Evolutionary conservation across 371 early-diverging fungal species (phyloP).

Genomic region (Vairimorpha necatrix): DNA sequence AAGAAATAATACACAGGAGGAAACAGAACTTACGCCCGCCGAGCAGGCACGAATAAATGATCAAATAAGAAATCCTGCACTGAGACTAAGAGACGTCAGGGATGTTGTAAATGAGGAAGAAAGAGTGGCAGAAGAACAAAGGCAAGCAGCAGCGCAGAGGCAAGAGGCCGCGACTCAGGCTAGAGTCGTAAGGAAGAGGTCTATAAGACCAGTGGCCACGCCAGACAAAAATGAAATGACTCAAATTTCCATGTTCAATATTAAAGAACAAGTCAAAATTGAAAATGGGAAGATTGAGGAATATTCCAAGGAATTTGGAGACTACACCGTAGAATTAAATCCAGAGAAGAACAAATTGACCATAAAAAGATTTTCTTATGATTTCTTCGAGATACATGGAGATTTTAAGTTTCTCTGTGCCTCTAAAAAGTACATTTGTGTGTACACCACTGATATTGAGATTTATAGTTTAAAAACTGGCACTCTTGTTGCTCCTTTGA

Average conservation of each 20-base stretch:
- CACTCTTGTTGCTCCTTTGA: slow-evolving; percentile 52
- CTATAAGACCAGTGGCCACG: neutral
- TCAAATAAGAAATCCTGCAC: no score
- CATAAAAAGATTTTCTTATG: slow-evolving; percentile 32
- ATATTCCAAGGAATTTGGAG: slow-evolving; percentile 22
- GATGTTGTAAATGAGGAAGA: no score
- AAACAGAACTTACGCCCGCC: no score
- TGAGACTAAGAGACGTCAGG: no score
- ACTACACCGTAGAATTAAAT: slow-evolving; percentile 38
- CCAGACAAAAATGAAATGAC: neutral
- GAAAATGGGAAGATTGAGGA: slow-evolving; percentile 2
- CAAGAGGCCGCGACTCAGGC: no score
- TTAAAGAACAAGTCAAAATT: slow-evolving; percentile 7
- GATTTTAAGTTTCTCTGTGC: slow-evolving; percentile 35
- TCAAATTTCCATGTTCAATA: slow-evolving; percentile 38
- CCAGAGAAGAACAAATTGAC: slow-evolving; percentile 20
- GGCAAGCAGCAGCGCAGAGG: no score
- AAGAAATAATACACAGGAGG: no score
- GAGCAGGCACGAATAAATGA: no score
- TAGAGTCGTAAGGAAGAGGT: neutral
- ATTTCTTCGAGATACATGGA: slow-evolving; percentile 47
- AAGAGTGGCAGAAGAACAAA: no score
- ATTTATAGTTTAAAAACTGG: slow-evolving; percentile 57
- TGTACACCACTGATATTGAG: slow-evolving; percentile 32
- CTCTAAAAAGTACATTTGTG: slow-evolving; percentile 30